Conservation (phyloP, 805 yeast genomes). For the Myxozyma melibiosi region DNA sequence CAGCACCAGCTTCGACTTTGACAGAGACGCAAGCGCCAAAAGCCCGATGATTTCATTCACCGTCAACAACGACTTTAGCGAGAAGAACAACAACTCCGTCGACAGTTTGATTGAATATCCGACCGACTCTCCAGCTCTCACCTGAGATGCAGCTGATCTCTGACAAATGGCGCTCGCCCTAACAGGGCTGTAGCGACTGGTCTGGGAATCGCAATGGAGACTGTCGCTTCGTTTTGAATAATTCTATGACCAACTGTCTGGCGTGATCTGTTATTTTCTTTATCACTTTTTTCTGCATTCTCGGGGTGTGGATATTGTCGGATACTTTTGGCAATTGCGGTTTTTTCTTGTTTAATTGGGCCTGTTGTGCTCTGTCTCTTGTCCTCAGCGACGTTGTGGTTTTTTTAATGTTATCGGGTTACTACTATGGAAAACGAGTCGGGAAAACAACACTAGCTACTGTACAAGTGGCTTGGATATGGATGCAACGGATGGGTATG, state of each 20-base stretch:
- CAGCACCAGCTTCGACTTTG: neutral
- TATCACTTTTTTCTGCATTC: neutral
- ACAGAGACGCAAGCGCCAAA: neutral
- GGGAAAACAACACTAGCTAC: too few species aligned
- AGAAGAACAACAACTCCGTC: too few species aligned
- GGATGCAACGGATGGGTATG: too few species aligned
- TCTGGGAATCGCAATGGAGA: slow-evolving; percentile 23
- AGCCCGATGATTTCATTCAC: neutral
- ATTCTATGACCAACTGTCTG: neutral
- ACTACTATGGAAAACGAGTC: too few species aligned
- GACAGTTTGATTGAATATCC: slow-evolving; percentile 16
- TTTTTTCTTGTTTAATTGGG: too few species aligned
- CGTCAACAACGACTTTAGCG: neutral
- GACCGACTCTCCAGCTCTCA: slow-evolving; percentile 21
- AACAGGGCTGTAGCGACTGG: slow-evolving; percentile 34
- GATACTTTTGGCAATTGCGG: too few species aligned
- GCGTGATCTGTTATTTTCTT: too few species aligned
- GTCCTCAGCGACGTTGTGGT: too few species aligned
- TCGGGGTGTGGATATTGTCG: neutral
- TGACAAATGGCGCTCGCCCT: slow-evolving; percentile 33
- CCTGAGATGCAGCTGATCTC: slow-evolving; percentile 28
- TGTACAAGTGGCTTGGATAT: too few species aligned
- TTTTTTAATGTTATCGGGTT: too few species aligned
- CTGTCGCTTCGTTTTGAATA: slow-evolving; percentile 4
- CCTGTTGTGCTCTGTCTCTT: too few species aligned